A percentile compares a stretch with the other conserved stretches of the same genome.
These are phyloP conservation scores for Mortierella sp. DNA, from an alignment of 371 early-diverging fungal genomes.

Conservation along the genomic window DNA sequence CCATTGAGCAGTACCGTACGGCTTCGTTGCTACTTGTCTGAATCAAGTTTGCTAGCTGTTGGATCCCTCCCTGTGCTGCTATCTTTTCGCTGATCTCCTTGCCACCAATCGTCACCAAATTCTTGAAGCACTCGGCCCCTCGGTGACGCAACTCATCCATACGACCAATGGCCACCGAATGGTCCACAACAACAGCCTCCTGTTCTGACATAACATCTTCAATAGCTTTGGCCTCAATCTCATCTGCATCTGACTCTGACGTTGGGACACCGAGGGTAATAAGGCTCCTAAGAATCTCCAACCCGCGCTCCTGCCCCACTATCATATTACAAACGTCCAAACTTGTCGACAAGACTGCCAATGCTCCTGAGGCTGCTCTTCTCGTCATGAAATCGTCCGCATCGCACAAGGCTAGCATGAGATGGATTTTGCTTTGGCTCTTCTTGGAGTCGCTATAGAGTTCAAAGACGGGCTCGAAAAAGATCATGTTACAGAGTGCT, in stretches of 20 bases:
- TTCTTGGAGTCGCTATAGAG: slow-evolving; percentile 68
- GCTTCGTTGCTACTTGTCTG: slow-evolving; percentile 62
- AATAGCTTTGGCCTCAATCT: slow-evolving; percentile 62
- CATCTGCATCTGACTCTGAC: slow-evolving; percentile 25
- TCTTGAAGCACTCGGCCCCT: slow-evolving; percentile 73
- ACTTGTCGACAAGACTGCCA: slow-evolving; percentile 84
- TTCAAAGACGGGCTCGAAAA: slow-evolving; percentile 83
- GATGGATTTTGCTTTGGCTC: slow-evolving; percentile 70
- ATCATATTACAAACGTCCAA: slow-evolving; percentile 68
- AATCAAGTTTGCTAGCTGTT: slow-evolving; percentile 59
- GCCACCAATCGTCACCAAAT: slow-evolving; percentile 59
- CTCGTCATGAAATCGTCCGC: slow-evolving; percentile 87
- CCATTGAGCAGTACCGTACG: slow-evolving; percentile 70
- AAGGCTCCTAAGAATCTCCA: slow-evolving; percentile 65
- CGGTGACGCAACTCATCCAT: slow-evolving; percentile 71
- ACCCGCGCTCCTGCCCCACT: slow-evolving; percentile 66
- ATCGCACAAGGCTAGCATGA: slow-evolving; percentile 88
- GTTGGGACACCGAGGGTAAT: slow-evolving; percentile 49
- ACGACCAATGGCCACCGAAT: slow-evolving; percentile 59
- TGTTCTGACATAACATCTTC: slow-evolving; percentile 69
- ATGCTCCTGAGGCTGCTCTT: slow-evolving; percentile 89
- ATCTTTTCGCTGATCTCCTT: slow-evolving; percentile 51
- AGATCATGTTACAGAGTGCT: slow-evolving; percentile 93
- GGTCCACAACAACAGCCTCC: slow-evolving; percentile 67
- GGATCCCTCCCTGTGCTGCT: slow-evolving; percentile 35